Percentiles rank a stretch among this genome's conserved stretches.
Conservation (phyloP, 306 rosid species). For the Citrullus mucosospermus region DNA sequence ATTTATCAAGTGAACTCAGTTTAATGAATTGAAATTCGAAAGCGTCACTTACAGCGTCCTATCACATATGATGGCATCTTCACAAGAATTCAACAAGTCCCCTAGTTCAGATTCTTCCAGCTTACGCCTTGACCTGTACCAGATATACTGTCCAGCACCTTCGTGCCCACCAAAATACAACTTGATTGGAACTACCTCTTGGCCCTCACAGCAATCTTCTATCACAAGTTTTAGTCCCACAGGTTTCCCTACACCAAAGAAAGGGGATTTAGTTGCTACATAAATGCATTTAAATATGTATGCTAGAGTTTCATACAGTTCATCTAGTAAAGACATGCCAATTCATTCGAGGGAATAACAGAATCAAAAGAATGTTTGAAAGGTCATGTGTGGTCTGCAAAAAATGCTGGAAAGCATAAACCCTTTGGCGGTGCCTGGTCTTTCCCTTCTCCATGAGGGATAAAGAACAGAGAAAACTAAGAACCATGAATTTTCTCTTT, state of each 20-base stretch:
- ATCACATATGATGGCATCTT: constrained; percentile 43
- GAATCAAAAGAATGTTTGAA: neutral
- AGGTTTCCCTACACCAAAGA: constrained; percentile 54
- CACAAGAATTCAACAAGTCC: constrained; percentile 41
- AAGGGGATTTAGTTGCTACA: neutral
- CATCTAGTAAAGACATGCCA: neutral
- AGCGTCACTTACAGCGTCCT: constrained; percentile 47
- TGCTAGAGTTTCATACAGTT: neutral
- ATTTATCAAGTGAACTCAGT: neutral
- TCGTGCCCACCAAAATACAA: constrained; percentile 87
- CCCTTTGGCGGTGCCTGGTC: neutral
- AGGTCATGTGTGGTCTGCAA: neutral
- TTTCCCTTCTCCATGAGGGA: neutral
- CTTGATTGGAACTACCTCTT: constrained; percentile 37
- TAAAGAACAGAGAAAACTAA: neutral
- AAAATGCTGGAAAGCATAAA: neutral
- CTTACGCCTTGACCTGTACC: constrained; percentile 58
- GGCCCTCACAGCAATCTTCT: constrained; percentile 59
- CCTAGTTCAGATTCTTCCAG: constrained; percentile 51
- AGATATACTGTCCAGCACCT: constrained; percentile 71
- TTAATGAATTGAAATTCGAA: constrained; percentile 10
- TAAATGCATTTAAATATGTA: neutral
- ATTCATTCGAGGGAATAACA: neutral
- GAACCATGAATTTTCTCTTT: neutral
- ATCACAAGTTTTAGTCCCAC: constrained; percentile 60